Base-by-base conservation (phyloP, 768 basidiomycete species). In the Cyclocybe cylindracea region DNA sequence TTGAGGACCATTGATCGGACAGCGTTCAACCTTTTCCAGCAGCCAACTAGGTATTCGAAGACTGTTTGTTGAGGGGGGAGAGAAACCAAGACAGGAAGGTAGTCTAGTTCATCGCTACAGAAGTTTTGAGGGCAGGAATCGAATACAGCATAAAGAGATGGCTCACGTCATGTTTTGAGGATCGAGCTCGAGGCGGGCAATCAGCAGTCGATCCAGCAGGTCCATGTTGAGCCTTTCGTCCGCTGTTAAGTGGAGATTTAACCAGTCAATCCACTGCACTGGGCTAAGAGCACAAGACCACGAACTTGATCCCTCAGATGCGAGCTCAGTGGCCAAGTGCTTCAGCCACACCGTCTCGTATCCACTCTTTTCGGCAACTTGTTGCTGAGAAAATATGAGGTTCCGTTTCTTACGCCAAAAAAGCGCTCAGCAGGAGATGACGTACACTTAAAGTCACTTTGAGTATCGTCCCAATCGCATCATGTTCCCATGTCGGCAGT, bases 21-120 rank as follows among this genome's bases (percentile, higher is more conserved):
- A 6, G 70, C 56, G 56, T 89, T 88, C 38, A 89, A 59, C n/a
- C 95, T 82, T 69, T 91, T 94, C 96, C 96, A 99, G 61, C 89
- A 88, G 14, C 88, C 88, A 7, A 92, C 79, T 18, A 99, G 77
- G 65, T 93, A 98, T 62, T 97, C 92, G 53, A 96, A 93, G 0
- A 84, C 78, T 0, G 95, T 94, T 67, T 93, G 85, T 48, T 85
- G 70, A 7, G 81, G 57, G 7, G 94, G 92, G 13, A 98, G 73
- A 18, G 87, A 88, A 2, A 89, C 89, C 1, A 91, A 67, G 13
- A 91, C 84, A 5, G 85, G 74, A 34, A 87, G 71, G 64, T 83
- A 89, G 16, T 90, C 88, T n/a, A 86, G 66, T 57, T 91, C 89
- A 62, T 86, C 84, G 44, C 87, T 92, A 57, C 10, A 14, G 11